Base-by-base conservation (phyloP, 352 stramenopile species). In the Phytophthora palmivora region DNA sequence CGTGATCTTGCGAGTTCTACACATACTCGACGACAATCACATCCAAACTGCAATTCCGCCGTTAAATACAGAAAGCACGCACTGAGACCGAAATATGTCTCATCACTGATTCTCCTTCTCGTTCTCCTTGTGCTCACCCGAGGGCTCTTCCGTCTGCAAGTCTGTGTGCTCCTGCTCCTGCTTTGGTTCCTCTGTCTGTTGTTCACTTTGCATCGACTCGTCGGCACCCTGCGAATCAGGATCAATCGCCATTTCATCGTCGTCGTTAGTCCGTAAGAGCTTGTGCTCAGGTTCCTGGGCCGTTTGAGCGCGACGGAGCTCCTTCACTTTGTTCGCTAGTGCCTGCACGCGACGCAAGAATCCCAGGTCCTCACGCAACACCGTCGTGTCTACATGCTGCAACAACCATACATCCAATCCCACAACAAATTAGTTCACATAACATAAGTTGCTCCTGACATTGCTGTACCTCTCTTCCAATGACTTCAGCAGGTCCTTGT, bases 341-440 rank as follows among this genome's bases (percentile, higher is more conserved):
- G 72, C 74, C 30, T 91, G 76, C 26, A 91, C 68, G 45, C 81
- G 76, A 15, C 79, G 76, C 36, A 90, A 62, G 26, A 92, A 78
- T n/a, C 63, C 80, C 49, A 88, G 26, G 43, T 90, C 84, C 52
- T 79, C 63, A 39, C 73, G 59, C 11, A 89, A 28, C 2, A 76
- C 64, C 7, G 77, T 68, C 6, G 69, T 60, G 32, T 91, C 70
- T 42, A 80, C 73, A 64, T 85, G 72, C 77, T 92, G 33, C 19
- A 63, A 30, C 6, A 12, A 60, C 39, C 19, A 64, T 9, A n/a
- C 41, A 56, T 36, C 6, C 21, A 39, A 34, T 28, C 24, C 30
- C 6, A 30, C 38, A 57, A 55, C 33, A 56, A 33, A 50, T 59
- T 28, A 63, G 41, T 11, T 55, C 4, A 11, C 7, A 30, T 18